A percentile compares a stretch with the other conserved stretches of the same genome.
phyloP scores from a whole-genome alignment of 2,329 filamentous ascomycete genomes.

The Colletotrichum echinochloae region DNA sequence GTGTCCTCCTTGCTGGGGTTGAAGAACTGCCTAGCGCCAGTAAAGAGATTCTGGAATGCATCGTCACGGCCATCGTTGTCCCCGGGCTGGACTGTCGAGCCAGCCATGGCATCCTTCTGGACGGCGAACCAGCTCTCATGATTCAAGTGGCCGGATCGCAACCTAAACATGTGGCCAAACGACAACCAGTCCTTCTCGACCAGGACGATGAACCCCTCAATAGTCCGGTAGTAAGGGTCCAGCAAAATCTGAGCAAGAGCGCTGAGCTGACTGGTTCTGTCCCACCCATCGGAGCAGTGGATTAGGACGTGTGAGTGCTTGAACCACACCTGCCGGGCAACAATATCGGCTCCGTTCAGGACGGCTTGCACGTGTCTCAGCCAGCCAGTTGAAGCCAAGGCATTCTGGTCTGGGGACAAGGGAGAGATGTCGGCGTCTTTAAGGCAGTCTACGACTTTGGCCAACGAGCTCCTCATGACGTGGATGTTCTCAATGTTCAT shows the following conservation, averaged over 20 bases:
- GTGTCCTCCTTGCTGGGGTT: conserved; percentile 76
- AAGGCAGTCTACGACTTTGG: conserved; percentile 87
- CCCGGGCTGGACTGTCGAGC: conserved; percentile 70
- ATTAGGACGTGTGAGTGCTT: conserved; percentile 96
- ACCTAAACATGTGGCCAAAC: conserved; percentile 97
- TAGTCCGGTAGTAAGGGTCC: conserved; percentile 93
- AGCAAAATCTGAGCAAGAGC: conserved; percentile 92
- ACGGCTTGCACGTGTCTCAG: conserved; percentile 88
- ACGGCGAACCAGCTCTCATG: conserved; percentile 95
- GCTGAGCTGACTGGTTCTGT: conserved; percentile 94
- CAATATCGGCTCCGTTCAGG: conserved; percentile 85
- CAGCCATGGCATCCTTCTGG: conserved; percentile 82
- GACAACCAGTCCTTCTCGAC: conserved; percentile 98
- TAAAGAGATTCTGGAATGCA: conserved; percentile 85
- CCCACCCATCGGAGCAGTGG: conserved; percentile 98
- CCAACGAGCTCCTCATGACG: conserved; percentile 93
- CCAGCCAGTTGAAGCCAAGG: conserved; percentile 88
- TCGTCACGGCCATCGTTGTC: conserved; percentile 74
- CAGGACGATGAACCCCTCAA: conserved; percentile 93
- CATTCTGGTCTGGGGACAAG: conserved; percentile 83
- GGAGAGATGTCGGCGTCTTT: conserved; percentile 92
- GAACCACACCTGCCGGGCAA: conserved; percentile 88
- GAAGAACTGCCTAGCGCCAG: conserved; percentile 90
- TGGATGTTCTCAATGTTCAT: conserved; percentile 98
- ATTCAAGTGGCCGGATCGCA: conserved; percentile 88